Conservation (phyloP, 2,329 filamentous ascomycete species). For the Juglanconis oblonga region DNA sequence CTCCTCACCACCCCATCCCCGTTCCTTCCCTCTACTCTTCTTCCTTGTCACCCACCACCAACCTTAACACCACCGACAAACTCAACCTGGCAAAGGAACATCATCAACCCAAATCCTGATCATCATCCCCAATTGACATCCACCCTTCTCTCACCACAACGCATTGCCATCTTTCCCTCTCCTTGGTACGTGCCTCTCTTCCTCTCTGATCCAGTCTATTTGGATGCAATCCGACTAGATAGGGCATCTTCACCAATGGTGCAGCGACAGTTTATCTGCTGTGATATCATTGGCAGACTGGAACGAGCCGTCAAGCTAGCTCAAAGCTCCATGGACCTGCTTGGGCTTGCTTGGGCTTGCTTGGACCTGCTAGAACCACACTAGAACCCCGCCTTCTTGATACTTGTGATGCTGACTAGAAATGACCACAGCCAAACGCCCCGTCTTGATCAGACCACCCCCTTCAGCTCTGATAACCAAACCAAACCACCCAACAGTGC, state of each 20-base stretch:
- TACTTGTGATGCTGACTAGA: neutral
- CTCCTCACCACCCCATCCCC: no score
- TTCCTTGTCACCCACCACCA: no score
- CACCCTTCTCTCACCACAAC: neutral
- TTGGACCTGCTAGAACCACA: neutral
- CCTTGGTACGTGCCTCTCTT: neutral
- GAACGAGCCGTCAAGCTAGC: neutral
- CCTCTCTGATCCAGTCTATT: neutral
- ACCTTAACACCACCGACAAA: no score
- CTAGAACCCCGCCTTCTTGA: neutral
- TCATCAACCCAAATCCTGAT: neutral
- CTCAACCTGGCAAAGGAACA: neutral
- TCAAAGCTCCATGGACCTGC: neutral
- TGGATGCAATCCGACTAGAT: neutral
- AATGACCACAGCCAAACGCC: neutral
- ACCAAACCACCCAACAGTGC: neutral
- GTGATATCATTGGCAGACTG: neutral
- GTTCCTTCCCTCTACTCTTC: no score
- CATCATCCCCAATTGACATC: neutral
- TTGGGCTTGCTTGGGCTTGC: neutral
- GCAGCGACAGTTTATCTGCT: neutral
- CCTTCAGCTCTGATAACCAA: neutral
- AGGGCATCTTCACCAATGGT: neutral
- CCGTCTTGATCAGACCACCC: neutral
- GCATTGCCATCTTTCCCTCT: neutral